phyloP scores from a whole-genome alignment of 1,284 basidiomycete genomes.

The Boletus holoroseus region DNA sequence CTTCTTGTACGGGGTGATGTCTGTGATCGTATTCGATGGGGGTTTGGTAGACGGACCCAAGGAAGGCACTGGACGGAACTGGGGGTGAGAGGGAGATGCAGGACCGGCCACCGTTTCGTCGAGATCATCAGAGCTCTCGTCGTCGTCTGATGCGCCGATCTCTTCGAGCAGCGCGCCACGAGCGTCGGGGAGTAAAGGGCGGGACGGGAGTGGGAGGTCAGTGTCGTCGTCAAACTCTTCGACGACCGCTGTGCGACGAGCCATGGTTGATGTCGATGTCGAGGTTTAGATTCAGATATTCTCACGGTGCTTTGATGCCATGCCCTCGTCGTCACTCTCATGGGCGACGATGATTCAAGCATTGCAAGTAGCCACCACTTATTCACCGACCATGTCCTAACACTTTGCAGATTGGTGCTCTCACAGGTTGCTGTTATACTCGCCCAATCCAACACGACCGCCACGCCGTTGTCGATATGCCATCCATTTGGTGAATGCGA shows the following conservation, averaged over 20 bases:
- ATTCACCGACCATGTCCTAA: background rate
- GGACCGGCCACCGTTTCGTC: conserved; percentile 42
- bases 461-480: conserved; percentile 38
- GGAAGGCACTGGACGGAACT: conserved; percentile 31
- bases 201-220: conserved; percentile 67
- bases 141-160: conserved; percentile 40
- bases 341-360: conserved; percentile 9
- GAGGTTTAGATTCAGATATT: conserved; percentile 8
- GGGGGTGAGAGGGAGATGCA: conserved; percentile 45
- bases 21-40: conserved; percentile 46
- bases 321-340: background rate
- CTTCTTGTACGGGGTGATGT: conserved; percentile 77
- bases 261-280: conserved; percentile 43
- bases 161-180: conserved; percentile 75
- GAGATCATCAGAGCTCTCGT: conserved; percentile 34
- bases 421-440: conserved; percentile 8
- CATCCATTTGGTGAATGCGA: conserved; percentile 76
- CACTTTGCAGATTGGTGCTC: conserved; percentile 16
- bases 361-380: conserved; percentile 10
- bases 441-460: conserved; percentile 3
- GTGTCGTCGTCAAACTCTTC: conserved; percentile 88
- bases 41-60: conserved; percentile 23
- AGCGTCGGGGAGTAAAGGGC: conserved; percentile 59
- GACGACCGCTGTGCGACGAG: conserved; percentile 55
- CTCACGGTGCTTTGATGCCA: conserved; percentile 27